These are phyloP conservation scores for Mortierella sp. DNA, from an alignment of 371 early-diverging fungal genomes.

Conservation along the genomic window DNA sequence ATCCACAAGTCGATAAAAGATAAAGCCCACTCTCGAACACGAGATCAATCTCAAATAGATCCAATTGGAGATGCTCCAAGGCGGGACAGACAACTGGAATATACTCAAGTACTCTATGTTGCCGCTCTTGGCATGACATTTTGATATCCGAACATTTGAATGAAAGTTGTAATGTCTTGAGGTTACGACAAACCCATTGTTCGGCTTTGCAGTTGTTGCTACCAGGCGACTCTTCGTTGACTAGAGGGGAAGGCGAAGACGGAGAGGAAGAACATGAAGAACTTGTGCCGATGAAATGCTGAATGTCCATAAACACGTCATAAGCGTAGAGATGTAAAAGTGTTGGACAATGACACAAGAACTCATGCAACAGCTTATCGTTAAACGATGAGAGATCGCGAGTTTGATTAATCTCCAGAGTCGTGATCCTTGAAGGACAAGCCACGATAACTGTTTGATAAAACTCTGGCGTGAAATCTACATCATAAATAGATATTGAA, in stretches of 20 bases:
- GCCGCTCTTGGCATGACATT: not conserved
- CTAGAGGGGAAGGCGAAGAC: too few relatives aligned
- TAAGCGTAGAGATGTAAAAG: conserved; percentile 3
- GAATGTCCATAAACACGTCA: conserved; percentile 10
- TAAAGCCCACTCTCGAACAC: not conserved
- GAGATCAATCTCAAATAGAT: not conserved
- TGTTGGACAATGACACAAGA: conserved; percentile 7
- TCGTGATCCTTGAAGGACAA: not conserved
- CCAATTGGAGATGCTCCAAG: not conserved
- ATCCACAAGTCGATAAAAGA: not conserved
- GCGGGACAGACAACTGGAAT: conserved; percentile 3
- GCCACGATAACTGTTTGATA: too few relatives aligned
- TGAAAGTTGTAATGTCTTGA: conserved; percentile 9
- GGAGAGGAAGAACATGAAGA: too few relatives aligned
- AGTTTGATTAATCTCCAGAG: not conserved
- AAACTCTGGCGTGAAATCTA: too few relatives aligned
- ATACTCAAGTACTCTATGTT: conserved; percentile 6
- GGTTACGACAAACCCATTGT: conserved; percentile 1
- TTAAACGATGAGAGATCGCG: not conserved
- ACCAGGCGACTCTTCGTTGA: too few relatives aligned
- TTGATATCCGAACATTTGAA: not conserved
- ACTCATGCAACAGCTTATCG: conserved; percentile 4
- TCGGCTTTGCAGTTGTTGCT: too few relatives aligned
- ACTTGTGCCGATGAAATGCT: not conserved
- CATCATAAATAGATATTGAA: too few relatives aligned